phyloP scores from a whole-genome alignment of 805 yeast genomes.

The Pichia heedii region DNA sequence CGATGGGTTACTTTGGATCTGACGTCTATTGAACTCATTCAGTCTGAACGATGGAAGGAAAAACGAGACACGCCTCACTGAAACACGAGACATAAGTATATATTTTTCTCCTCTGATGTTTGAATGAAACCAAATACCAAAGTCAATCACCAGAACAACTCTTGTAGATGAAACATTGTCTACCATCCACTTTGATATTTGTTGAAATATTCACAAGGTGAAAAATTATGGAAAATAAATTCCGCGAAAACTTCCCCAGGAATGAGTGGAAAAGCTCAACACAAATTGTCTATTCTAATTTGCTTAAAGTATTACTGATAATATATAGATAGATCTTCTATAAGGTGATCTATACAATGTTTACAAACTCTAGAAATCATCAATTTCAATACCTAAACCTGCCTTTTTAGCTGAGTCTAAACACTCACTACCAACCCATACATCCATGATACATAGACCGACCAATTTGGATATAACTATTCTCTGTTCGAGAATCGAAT shows the following conservation, averaged over 20 bases:
- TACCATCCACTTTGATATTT: no score
- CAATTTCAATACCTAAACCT: conserved; percentile 25
- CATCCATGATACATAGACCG: conserved; percentile 59
- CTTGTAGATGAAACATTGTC: no score
- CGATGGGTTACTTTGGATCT: conserved; percentile 5
- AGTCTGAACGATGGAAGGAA: conserved; percentile 10
- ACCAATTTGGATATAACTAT: conserved; percentile 46
- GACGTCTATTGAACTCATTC: conserved; percentile 8
- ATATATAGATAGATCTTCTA: no score
- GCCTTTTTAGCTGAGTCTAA: conserved; percentile 22
- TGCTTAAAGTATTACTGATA: no score
- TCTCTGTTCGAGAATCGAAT: conserved; percentile 15
- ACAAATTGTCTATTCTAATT: no score
- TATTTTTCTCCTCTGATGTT: no score
- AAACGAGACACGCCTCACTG: conserved; percentile 5
- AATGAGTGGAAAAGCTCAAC: neutral
- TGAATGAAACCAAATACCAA: no score
- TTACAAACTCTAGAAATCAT: conserved; percentile 19
- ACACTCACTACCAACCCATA: conserved; percentile 40
- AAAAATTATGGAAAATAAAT: neutral
- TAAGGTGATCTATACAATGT: neutral
- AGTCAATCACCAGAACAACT: no score
- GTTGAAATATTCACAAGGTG: neutral
- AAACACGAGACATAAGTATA: neutral
- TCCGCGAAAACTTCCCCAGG: no score